Percentiles rank a stretch among this genome's conserved stretches.
These are phyloP conservation scores for Melampsora larici-populina DNA, from an alignment of 1,284 basidiomycete genomes.

Conservation along the genomic window DNA sequence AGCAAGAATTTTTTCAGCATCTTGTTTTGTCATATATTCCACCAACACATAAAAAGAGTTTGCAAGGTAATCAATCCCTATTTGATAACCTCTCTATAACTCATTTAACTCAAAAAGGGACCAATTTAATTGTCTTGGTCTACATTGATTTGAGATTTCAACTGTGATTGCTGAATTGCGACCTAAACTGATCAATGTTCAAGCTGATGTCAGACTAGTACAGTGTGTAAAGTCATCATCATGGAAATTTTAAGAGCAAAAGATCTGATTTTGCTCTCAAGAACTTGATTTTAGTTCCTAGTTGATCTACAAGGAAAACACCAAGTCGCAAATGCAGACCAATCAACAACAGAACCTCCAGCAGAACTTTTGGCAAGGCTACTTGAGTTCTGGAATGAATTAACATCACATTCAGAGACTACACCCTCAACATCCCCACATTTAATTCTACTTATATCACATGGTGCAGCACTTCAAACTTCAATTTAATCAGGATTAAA, in stretches of 20 bases:
- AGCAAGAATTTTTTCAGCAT: too few relatives aligned
- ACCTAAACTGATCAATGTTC: not conserved
- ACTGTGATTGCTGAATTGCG: conserved; percentile 16
- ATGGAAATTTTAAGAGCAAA: too few relatives aligned
- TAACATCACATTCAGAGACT: not conserved
- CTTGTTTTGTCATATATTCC: too few relatives aligned
- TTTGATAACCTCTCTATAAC: not conserved
- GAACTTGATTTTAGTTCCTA: not conserved
- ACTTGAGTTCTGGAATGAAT: conserved; percentile 32
- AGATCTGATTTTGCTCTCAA: not conserved
- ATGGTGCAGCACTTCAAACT: conserved; percentile 32
- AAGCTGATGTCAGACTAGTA: conserved; percentile 19
- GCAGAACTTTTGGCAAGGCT: conserved; percentile 6
- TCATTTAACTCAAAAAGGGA: too few relatives aligned
- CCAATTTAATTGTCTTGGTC: not conserved
- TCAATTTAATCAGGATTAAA: conserved; percentile 25
- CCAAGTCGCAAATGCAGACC: not conserved
- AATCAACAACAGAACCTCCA: conserved; percentile 21
- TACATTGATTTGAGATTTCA: conserved; percentile 5
- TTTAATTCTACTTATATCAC: conserved; percentile 25
- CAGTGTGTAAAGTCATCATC: conserved; percentile 14
- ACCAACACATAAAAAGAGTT: conserved; percentile 26
- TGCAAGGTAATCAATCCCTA: not conserved
- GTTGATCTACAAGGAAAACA: conserved; percentile 37
- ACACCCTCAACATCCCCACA: not conserved